Conservation (phyloP, 2,329 filamentous ascomycete species). For the Aspergillus eucalypticola region DNA sequence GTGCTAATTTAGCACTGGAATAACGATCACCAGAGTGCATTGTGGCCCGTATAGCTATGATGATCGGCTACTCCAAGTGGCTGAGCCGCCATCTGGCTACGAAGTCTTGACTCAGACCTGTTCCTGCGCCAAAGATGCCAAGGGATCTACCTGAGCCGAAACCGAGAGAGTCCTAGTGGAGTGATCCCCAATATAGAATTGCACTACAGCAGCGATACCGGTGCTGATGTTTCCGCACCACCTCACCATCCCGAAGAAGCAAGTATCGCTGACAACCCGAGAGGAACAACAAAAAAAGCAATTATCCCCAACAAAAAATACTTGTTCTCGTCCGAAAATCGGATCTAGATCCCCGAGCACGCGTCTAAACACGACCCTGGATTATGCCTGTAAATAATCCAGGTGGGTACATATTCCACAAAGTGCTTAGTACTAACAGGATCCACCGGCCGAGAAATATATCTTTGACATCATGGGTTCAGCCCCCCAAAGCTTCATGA, state of each 20-base stretch:
- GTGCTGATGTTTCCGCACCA: neutral
- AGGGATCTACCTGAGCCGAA: neutral
- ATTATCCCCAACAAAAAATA: neutral
- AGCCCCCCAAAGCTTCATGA: neutral
- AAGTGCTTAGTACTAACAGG: neutral
- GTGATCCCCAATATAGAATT: neutral
- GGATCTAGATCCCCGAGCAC: neutral
- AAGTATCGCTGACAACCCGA: neutral
- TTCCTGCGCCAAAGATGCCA: neutral
- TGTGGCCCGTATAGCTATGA: neutral
- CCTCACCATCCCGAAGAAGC: neutral
- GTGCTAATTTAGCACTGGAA: neutral
- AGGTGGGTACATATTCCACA: neutral
- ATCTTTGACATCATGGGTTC: neutral
- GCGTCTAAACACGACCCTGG: neutral
- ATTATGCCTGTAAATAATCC: neutral
- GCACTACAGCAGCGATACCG: neutral
- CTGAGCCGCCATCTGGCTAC: neutral
- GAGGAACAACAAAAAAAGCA: neutral
- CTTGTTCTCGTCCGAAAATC: neutral
- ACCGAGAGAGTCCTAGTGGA: neutral
- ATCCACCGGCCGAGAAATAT: neutral
- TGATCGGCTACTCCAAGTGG: neutral
- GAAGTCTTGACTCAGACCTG: neutral
- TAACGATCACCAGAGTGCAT: neutral